Base-by-base conservation (phyloP, 768 basidiomycete species). In the Harrya chromipes region DNA sequence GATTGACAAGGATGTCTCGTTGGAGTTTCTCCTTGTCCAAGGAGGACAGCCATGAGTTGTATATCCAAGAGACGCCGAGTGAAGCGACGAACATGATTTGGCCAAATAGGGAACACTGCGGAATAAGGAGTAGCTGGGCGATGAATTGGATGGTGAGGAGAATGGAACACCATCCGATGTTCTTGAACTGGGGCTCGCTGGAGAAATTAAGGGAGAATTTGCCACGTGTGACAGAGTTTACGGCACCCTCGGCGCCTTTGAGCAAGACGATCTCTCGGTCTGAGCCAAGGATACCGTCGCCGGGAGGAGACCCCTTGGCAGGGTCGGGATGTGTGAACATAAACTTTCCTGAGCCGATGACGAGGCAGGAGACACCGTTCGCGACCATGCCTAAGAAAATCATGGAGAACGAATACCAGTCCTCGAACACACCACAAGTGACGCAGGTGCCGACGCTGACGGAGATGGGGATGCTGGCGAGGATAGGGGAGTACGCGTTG, bases 1-100 rank as follows among this genome's bases (percentile, higher is more conserved):
- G 54, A 20, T 56, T 21, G 11, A 69, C 16, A 6, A 69, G 17
- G 11, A 70, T 48, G 19, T 57, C 43, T 21, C 51, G 57, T 49
- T 72, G 61, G 9, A 61, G 53, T 36, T 54, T 57, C 13, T 64
- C 67, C 46, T 54, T 67, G 40, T 78, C 72, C 69, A 76, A 56
- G 8, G 66, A 68, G 3, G 71, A 65, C 1, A 72, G 43, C 57
- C 61, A 71, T 10, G 61, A 63, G 38, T 70, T 72, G 43, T 72
- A 71, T 4, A 53, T 19, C 68, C 68, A 71, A 13, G 71, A 72
- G 27, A 69, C 62, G 13, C 48, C 63, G 7, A 72, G 66, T 0
- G 70, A 64, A 11, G 46, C 0, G 34, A 72, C 57, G 41, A 72
- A 72, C 61, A 72, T 57, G 49, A 68, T 56, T 50, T 72, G 70